Evolutionary conservation across 176 grass and related monocot genomes (phyloP), one percentile per base, ranked within the genome.

Genomic region (Rhynchospora pubera): DNA sequence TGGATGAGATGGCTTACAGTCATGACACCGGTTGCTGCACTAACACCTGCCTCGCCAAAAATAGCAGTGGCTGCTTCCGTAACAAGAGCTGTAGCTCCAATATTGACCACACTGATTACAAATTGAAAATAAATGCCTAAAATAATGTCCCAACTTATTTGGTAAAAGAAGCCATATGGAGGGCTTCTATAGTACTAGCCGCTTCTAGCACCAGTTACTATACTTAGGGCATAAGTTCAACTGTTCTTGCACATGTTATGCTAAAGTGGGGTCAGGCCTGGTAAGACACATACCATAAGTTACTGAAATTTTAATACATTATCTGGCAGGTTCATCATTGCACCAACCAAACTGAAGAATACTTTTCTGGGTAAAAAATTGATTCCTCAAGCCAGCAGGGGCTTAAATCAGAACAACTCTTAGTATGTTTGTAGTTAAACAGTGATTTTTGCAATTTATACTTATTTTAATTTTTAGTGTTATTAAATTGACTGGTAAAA

Each of bases 1-100:
- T 85, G 28, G 30, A 87, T 55, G 67, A 43, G 64, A 48, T 69
- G 32, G 32, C 85, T 63, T 93, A 97, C 96, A 80, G 96, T 95
- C 96, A 99, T 95, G 84, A 99, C 93, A 10, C 91, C 96, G 77
- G 96, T 99, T 59, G 96, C 92, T 80, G 92, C 87, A 85, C 87
- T 91, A 82, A 95, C 89, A 83, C 92, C 96, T 60, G 96, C 96
- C 89, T 99, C 96, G 74, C 96, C 96, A 87, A 99, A 99, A 90
- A 99, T 95, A 72, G 91, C 77, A 34, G 96, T 99, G 32, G 96
- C 89, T 79, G 96, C 96, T 81, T 99, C 91, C 24, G 96, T 99
- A 75, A 95, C 90, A 82, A 99, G 91, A 62, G 96, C 92, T 43
- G 96, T 99, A 4, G 96, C 96, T 9, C 86, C 96, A 71, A 99